phyloP scores from a whole-genome alignment of 306 rosid species.

The Medicago ruthenica region DNA sequence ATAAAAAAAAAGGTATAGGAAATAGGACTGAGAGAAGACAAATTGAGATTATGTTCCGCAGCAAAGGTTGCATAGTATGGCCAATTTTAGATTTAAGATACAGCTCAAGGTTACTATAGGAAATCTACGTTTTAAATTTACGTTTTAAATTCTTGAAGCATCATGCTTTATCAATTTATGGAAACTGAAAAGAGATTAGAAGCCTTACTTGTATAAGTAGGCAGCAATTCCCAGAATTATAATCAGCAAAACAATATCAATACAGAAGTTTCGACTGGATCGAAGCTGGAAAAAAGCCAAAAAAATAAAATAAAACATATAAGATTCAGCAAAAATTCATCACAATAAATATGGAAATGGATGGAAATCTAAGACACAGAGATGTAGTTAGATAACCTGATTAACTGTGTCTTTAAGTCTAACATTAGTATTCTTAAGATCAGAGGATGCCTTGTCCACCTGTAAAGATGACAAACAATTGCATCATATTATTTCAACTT shows the following conservation, averaged over 20 bases:
- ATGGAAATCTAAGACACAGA: slow-evolving; percentile 24
- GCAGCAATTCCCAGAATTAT: slow-evolving; percentile 98
- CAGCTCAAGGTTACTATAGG: neutral
- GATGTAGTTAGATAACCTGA: slow-evolving; percentile 64
- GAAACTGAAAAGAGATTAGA: slow-evolving; percentile 22
- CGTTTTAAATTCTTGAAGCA: slow-evolving; percentile 21
- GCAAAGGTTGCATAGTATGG: neutral
- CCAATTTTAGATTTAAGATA: slow-evolving; percentile 9
- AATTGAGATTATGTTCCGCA: neutral
- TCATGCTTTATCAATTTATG: slow-evolving; percentile 10
- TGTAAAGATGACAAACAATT: slow-evolving; percentile 48
- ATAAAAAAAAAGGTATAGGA: slow-evolving; percentile 2
- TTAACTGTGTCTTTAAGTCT: slow-evolving; percentile 93
- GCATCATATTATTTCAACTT: slow-evolving; percentile 36
- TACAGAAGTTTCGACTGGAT: slow-evolving; percentile 97
- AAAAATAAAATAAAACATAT: slow-evolving; percentile 26
- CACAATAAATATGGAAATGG: neutral
- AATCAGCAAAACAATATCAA: slow-evolving; percentile 87
- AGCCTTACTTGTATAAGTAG: slow-evolving; percentile 95
- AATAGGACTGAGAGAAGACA: slow-evolving; percentile 24
- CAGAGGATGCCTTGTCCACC: slow-evolving; percentile 93
- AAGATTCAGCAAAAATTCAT: slow-evolving; percentile 43
- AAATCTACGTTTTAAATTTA: slow-evolving; percentile 12
- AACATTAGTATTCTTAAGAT: slow-evolving; percentile 95
- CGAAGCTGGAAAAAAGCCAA: slow-evolving; percentile 73